A percentile compares a stretch with the other conserved stretches of the same genome.
Conservation (phyloP, 768 basidiomycete genomes). For the Harrya chromipes region DNA sequence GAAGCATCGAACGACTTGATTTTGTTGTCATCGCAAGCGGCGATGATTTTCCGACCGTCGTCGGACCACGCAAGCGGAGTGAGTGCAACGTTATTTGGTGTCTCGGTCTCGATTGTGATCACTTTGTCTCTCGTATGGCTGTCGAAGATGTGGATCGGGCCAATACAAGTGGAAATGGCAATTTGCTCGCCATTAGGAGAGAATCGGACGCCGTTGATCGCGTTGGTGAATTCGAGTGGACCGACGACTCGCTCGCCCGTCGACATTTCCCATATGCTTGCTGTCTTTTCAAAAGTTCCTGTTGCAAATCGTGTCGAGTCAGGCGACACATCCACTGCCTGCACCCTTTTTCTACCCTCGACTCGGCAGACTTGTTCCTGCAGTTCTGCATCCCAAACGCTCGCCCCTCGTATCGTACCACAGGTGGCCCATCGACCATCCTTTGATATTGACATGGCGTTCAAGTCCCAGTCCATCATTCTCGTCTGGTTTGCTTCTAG, state of each 20-base stretch:
- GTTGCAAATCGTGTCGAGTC: conserved; percentile 4
- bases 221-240: not conserved
- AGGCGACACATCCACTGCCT: not conserved
- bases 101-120: not conserved
- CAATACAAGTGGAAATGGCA: not conserved
- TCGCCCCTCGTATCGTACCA: not conserved
- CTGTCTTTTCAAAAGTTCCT: not conserved
- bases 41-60: not conserved
- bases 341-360: not conserved
- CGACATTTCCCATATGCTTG: not conserved
- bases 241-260: not conserved
- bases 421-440: not conserved
- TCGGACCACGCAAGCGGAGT: conserved; percentile 3
- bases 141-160: not conserved
- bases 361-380: not conserved
- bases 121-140: not conserved
- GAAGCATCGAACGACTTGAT: not conserved
- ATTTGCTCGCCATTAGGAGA: not conserved
- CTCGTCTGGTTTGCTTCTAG: not conserved
- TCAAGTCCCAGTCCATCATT: not conserved
- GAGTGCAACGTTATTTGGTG: not conserved
- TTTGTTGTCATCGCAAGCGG: not conserved
- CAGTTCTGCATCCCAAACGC: not conserved
- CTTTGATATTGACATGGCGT: not conserved
- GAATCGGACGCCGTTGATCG: conserved; percentile 1